Base-by-base conservation (phyloP, 225 moss, liverwort and hornwort genomes). In the Marchantia polymorpha region DNA sequence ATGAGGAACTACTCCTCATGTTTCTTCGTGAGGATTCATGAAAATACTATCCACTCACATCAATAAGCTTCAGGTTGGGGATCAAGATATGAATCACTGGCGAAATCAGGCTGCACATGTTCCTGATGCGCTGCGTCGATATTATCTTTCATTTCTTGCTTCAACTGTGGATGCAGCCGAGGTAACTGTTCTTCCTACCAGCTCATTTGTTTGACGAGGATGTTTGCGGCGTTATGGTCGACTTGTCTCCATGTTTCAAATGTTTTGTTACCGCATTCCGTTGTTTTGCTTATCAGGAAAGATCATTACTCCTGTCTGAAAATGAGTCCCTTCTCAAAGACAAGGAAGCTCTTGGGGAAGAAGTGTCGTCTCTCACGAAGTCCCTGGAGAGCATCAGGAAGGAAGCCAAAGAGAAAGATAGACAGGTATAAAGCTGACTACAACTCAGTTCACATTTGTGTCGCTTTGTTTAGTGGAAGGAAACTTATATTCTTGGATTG, bases 11-110 rank as follows among this genome's bases (percentile, higher is more conserved):
- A 30, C 23, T 10, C 16, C 29, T 74, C 13, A 31, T 69, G 30
- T 69, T 20, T 64, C n/a, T 64, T 64, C 22, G n/a, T 23, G 25
- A 23, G 64, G 64, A 64, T 7, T 64, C 64, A 20, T 11, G 26
- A 15, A 8, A n/a, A 22, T 58, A 7, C 0, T 49, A 14, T 50
- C 11, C 25, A 67, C 67, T 67, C 13, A 52, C 23, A 72, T 72
- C n/a, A 16, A 11, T 46, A 10, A 30, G 12, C 39, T 72, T 49
- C 52, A 83, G 83, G 83, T 83, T 16, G 93, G 90, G 66, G 94
- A 95, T 82, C 85, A 90, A 78, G 91, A 95, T 84, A 83, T 99
- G 87, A 93, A 99, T 80, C 86, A 89, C 69, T 94, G 94, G 92
- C 91, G 85, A 52, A 88, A 90, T 81, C 87, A 90, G 82, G 75